Evolutionary conservation across 768 basidiomycete genomes (phyloP).

Genomic region (Tulasnella sp.): DNA sequence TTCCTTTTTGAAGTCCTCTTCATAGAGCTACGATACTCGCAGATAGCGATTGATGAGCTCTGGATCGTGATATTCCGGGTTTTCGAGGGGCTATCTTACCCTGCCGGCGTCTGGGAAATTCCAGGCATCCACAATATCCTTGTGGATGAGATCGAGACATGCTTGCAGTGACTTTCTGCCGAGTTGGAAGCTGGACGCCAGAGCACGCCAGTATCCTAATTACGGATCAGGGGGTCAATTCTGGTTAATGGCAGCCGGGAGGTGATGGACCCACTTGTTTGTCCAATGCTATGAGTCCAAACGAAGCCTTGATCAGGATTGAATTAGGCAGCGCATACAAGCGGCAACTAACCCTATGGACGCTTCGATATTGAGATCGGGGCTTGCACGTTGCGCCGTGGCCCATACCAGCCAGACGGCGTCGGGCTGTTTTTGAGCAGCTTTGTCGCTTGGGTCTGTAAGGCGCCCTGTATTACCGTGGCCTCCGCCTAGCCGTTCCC

Average conservation of each 20-base stretch:
- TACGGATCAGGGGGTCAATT: not conserved
- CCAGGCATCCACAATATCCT: conserved; percentile 23
- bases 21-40: too few relatives aligned
- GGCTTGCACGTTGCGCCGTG: conserved; percentile 17
- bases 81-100: not conserved
- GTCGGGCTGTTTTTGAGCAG: too few relatives aligned
- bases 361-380: conserved; percentile 17
- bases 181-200: conserved; percentile 20
- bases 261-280: conserved; percentile 16
- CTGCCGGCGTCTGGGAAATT: conserved; percentile 20
- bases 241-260: too few relatives aligned
- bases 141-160: conserved; percentile 19
- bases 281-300: conserved; percentile 2
- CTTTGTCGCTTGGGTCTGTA: too few relatives aligned
- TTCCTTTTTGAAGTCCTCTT: not conserved
- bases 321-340: not conserved
- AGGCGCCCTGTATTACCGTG: too few relatives aligned
- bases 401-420: conserved; percentile 17
- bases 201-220: conserved; percentile 19
- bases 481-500: not conserved
- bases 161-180: conserved; percentile 15
- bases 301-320: not conserved
- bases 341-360: conserved; percentile 18
- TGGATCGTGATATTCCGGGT: too few relatives aligned
- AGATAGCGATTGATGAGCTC: too few relatives aligned